Conservation (phyloP, 1,284 basidiomycete species). For the Cystobasidium slooffiae region DNA sequence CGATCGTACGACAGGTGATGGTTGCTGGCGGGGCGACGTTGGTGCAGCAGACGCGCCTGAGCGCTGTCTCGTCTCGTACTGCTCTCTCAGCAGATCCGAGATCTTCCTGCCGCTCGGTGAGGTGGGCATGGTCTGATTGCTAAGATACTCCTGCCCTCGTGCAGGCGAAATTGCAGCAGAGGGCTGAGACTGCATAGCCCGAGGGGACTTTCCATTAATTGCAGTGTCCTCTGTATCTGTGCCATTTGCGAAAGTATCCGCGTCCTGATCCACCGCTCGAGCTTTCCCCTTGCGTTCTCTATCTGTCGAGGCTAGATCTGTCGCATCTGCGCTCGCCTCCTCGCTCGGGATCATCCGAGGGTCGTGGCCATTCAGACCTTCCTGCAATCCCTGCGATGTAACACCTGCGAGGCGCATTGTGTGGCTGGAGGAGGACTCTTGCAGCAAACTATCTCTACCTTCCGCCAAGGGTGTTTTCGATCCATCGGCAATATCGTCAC, state of each 20-base stretch:
- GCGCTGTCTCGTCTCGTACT: slow-evolving; percentile 25
- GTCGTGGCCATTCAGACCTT: too few relatives aligned
- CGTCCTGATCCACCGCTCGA: not conserved
- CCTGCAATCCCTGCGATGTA: not conserved
- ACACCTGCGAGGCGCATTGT: not conserved
- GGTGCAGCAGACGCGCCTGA: not conserved
- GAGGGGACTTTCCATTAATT: too few relatives aligned
- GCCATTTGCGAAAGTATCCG: not conserved
- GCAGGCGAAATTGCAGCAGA: too few relatives aligned
- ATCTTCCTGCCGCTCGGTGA: slow-evolving; percentile 24
- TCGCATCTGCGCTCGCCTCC: too few relatives aligned
- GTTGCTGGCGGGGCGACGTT: too few relatives aligned
- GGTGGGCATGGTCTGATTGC: not conserved
- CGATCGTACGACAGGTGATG: not conserved
- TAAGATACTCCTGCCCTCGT: not conserved
- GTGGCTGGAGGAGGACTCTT: not conserved
- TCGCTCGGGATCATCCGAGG: too few relatives aligned
- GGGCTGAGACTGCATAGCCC: too few relatives aligned
- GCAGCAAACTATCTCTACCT: not conserved
- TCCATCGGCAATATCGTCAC: not conserved
- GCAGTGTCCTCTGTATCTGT: too few relatives aligned
- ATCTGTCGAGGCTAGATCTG: not conserved
- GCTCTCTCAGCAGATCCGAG: slow-evolving; percentile 32
- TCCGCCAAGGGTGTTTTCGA: slow-evolving; percentile 22
- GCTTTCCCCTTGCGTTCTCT: not conserved